Percentiles rank a stretch among this genome's conserved stretches.
These are phyloP conservation scores for Stropharia rugosoannulata DNA, from an alignment of 768 basidiomycete species.

Conservation along the genomic window DNA sequence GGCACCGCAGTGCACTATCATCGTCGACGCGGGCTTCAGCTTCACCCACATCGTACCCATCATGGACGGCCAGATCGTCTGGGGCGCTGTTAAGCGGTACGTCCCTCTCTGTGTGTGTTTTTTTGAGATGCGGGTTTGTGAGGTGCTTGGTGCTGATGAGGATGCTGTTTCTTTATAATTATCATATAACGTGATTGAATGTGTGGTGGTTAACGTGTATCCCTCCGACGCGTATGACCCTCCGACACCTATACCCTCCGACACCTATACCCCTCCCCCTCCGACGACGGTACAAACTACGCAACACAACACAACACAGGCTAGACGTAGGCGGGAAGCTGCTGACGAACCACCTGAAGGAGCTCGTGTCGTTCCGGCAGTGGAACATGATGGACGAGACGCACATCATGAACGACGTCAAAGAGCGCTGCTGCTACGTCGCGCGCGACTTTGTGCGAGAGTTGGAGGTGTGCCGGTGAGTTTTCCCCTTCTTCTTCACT, in stretches of 20 bases:
- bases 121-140: no score
- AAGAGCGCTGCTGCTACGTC: constrained; percentile 89
- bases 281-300: no score
- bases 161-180: no score
- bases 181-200: no score
- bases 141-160: no score
- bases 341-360: constrained; percentile 92
- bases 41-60: constrained; percentile 92
- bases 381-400: constrained; percentile 99
- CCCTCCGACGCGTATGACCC: no score
- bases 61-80: constrained; percentile 69
- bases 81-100: constrained; percentile 82
- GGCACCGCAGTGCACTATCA: constrained; percentile 74
- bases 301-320: no score
- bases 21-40: constrained; percentile 92
- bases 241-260: no score
- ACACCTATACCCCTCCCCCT: no score
- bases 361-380: constrained; percentile 90
- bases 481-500: constrained; percentile 11
- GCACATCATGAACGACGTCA: constrained; percentile 89
- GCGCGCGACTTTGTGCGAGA: constrained; percentile 70
- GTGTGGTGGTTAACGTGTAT: no score
- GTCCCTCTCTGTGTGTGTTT: no score
- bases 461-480: constrained; percentile 78
- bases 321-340: constrained; percentile 96